Evolutionary conservation across 2,329 filamentous ascomycete species (phyloP).

Genomic region (Coniochaeta prunicola): DNA sequence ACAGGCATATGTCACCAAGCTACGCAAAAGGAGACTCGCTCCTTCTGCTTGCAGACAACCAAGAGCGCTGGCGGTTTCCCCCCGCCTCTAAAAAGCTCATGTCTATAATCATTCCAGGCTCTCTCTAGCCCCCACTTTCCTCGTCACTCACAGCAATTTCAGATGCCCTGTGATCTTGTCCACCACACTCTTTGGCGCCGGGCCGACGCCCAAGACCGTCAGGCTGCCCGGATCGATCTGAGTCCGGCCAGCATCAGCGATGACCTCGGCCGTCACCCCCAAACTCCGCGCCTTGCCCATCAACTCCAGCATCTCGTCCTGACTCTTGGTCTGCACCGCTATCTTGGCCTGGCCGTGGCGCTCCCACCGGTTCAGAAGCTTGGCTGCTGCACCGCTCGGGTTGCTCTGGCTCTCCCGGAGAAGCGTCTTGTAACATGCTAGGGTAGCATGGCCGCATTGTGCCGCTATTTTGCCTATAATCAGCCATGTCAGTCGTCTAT

Average conservation of each 20-base stretch:
- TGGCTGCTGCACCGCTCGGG: slow-evolving; percentile 45
- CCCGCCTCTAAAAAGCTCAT: not conserved
- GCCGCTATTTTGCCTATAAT: slow-evolving; percentile 86
- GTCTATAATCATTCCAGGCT: not conserved
- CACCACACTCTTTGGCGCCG: slow-evolving; percentile 77
- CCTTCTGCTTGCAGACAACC: not conserved
- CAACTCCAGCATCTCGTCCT: slow-evolving; percentile 69
- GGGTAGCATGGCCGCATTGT: slow-evolving; percentile 90
- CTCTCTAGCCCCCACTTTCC: not conserved
- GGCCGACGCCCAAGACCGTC: slow-evolving; percentile 81
- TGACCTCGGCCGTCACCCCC: slow-evolving; percentile 81
- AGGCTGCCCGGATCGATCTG: slow-evolving; percentile 92
- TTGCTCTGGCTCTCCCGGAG: slow-evolving; percentile 43
- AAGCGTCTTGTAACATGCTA: slow-evolving; percentile 92
- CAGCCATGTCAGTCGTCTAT: not conserved
- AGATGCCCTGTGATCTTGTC: slow-evolving; percentile 79
- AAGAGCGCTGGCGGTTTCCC: not conserved
- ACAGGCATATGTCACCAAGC: not conserved
- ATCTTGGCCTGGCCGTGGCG: slow-evolving; percentile 83
- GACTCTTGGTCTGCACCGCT: slow-evolving; percentile 78
- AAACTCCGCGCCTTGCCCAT: slow-evolving; percentile 75
- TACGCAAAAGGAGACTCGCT: no score
- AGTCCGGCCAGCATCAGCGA: slow-evolving; percentile 91
- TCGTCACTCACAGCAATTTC: slow-evolving; percentile 63
- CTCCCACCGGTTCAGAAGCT: slow-evolving; percentile 79